Conservation (phyloP, 345 rosid genomes). For the Brassica napus region Da-Ae NC_063435.1:10477001-10477500, state of each 20-base stretch:
- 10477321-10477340: not conserved
- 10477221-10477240: not conserved
- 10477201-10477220: not conserved
- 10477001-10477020: conserved; percentile 10
- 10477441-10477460: conserved; percentile 3
- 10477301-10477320: not conserved
- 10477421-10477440: not conserved
- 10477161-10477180: not conserved
- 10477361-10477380: not conserved
- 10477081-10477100: not conserved
- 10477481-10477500: conserved; percentile 1
- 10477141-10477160: conserved; percentile 6
- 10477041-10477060: conserved; percentile 1
- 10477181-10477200: not conserved
- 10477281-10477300: not conserved
- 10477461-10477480: not conserved
- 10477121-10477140: conserved; percentile 14
- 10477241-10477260: not conserved
- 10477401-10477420: not conserved
- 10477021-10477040: not conserved
- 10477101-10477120: conserved; percentile 4
- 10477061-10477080: not conserved
- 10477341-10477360: not conserved
- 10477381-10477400: not conserved
- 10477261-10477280: not conserved